These are phyloP conservation scores for Byssoonygena ceratinophila DNA, from an alignment of 2,329 filamentous ascomycete species.

Conservation along the genomic window DNA sequence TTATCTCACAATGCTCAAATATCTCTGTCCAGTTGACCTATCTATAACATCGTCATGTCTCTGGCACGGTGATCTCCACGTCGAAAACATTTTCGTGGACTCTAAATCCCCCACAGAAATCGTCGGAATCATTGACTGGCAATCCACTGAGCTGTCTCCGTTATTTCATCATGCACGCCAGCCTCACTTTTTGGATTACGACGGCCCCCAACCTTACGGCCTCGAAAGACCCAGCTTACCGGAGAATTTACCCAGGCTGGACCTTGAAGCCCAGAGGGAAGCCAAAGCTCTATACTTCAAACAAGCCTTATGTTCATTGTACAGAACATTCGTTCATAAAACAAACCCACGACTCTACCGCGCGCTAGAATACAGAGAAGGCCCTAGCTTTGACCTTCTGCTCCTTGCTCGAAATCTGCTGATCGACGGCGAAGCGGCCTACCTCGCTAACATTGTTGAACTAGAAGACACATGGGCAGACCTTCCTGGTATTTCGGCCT, in stretches of 20 bases:
- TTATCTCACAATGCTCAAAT: constrained; percentile 10
- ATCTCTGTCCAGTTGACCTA: constrained; percentile 10
- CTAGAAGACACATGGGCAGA: not conserved
- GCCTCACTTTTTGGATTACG: constrained; percentile 24
- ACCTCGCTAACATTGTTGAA: constrained; percentile 1
- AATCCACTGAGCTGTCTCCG: constrained; percentile 24
- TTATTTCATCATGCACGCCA: constrained; percentile 24
- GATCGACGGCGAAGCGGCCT: constrained; percentile 12
- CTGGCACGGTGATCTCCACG: constrained; percentile 26
- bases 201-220: constrained; percentile 23
- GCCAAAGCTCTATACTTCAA: not conserved
- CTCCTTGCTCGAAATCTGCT: constrained; percentile 12
- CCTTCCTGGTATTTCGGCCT: not conserved
- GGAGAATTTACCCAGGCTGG: not conserved
- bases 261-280: constrained; percentile 1
- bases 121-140: constrained; percentile 27
- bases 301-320: not conserved
- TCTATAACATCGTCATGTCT: constrained; percentile 23
- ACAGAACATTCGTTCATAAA: constrained; percentile 11
- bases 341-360: constrained; percentile 8
- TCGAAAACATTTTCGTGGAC: constrained; percentile 27
- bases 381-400: constrained; percentile 8
- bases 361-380: constrained; percentile 12
- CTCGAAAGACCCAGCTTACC: constrained; percentile 17
- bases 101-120: constrained; percentile 21